phyloP scores from a whole-genome alignment of 129 eudicot genomes.

The Erigeron canadensis region DNA sequence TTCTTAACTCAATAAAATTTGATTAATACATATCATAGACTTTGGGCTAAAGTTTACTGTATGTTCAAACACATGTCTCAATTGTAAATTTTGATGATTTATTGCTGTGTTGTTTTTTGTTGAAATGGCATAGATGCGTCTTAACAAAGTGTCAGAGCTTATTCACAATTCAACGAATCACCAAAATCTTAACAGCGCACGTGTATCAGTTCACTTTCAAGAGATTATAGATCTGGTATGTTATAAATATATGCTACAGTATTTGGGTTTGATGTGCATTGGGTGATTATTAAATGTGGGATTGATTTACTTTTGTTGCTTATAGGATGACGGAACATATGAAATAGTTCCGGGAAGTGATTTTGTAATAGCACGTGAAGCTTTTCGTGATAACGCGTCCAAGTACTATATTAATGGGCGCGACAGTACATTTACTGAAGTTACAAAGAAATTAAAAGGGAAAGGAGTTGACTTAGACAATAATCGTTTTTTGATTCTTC shows the following conservation, averaged over 20 bases:
- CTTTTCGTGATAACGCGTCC: constrained; percentile 81
- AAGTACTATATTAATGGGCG: constrained; percentile 76
- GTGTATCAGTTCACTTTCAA: constrained; percentile 92
- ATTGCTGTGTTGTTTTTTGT: neutral
- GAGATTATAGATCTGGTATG: constrained; percentile 87
- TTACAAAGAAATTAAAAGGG: constrained; percentile 75
- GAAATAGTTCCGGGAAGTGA: constrained; percentile 91
- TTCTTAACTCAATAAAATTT: too few relatives aligned
- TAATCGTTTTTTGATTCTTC: constrained; percentile 94
- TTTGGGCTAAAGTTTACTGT: neutral
- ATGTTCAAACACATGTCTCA: neutral
- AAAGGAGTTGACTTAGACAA: constrained; percentile 97
- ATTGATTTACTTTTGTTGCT: constrained; percentile 14
- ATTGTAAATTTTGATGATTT: neutral
- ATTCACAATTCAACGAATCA: constrained; percentile 94
- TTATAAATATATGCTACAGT: neutral
- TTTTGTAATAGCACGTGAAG: constrained; percentile 75
- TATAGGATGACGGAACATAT: constrained; percentile 75
- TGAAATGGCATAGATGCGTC: constrained; percentile 82
- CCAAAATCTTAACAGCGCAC: constrained; percentile 89
- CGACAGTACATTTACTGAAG: constrained; percentile 80
- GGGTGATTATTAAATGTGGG: neutral
- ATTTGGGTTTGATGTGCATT: neutral
- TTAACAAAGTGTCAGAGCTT: constrained; percentile 95
- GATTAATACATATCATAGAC: too few relatives aligned